Conservation (phyloP, 176 grass and related monocot species). For the Ensete glaucum region DNA sequence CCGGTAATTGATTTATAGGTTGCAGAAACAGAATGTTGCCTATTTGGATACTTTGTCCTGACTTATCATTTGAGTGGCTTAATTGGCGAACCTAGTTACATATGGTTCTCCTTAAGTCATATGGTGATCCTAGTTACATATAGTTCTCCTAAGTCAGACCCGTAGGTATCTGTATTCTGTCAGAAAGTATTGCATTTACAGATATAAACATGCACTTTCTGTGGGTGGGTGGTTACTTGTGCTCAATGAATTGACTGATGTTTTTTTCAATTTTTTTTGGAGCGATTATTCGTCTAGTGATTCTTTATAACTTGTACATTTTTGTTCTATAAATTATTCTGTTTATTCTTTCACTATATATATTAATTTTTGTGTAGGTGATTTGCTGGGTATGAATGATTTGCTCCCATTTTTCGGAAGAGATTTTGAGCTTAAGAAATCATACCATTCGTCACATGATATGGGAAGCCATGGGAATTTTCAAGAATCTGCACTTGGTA, state of each 20-base stretch:
- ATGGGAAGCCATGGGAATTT: slow-evolving; percentile 18
- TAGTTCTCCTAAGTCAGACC: too few relatives aligned
- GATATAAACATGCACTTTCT: neutral
- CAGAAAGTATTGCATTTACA: neutral
- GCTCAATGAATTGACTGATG: neutral
- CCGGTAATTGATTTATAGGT: too few relatives aligned
- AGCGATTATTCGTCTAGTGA: neutral
- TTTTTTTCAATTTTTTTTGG: neutral
- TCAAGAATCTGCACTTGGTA: slow-evolving; percentile 42
- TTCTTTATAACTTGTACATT: neutral
- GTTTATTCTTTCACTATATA: slow-evolving; percentile 12
- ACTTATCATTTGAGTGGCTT: too few relatives aligned
- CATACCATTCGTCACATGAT: slow-evolving; percentile 29
- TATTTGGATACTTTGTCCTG: too few relatives aligned
- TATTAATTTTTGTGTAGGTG: slow-evolving; percentile 40
- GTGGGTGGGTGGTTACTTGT: neutral
- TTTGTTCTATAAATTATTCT: neutral
- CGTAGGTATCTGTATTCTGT: neutral
- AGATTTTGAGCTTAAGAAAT: slow-evolving; percentile 32
- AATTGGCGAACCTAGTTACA: too few relatives aligned
- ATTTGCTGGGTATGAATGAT: slow-evolving; percentile 27
- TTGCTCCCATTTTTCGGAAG: slow-evolving; percentile 59
- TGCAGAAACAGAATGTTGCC: too few relatives aligned
- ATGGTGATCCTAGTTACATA: too few relatives aligned
- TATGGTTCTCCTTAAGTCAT: too few relatives aligned